Conservation (phyloP, 805 yeast genomes). For the Pichia eremophila region DNA sequence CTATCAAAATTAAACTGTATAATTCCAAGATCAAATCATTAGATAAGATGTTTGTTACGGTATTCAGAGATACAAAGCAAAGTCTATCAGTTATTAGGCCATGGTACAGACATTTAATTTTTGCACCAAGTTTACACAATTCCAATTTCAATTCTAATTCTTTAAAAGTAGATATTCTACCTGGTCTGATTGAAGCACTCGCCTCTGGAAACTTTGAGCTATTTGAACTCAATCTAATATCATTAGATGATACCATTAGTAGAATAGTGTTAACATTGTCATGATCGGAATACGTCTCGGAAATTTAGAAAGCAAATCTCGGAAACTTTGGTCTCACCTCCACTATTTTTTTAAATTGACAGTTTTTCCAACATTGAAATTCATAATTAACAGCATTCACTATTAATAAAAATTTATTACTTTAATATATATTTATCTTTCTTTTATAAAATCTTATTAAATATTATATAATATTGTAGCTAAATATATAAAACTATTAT, state of each 20-base stretch:
- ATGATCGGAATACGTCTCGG: neutral
- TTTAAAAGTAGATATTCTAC: constrained; percentile 27
- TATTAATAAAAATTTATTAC: too few relatives aligned
- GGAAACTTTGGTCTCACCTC: too few relatives aligned
- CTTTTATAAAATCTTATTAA: neutral
- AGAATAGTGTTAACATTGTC: neutral
- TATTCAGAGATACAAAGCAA: constrained; percentile 12
- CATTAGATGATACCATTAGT: neutral
- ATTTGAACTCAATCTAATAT: constrained; percentile 1
- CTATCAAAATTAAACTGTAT: constrained; percentile 45
- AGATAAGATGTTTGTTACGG: constrained; percentile 44
- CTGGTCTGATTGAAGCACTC: constrained; percentile 49
- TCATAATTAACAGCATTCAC: too few relatives aligned
- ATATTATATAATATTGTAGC: too few relatives aligned
- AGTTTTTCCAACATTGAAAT: constrained; percentile 14
- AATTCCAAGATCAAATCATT: constrained; percentile 45
- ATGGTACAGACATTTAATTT: constrained; percentile 58
- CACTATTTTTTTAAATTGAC: too few relatives aligned
- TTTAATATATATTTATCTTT: too few relatives aligned
- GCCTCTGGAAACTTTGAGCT: constrained; percentile 34
- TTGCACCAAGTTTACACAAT: constrained; percentile 36
- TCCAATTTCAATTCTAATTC: neutral
- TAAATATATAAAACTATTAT: too few relatives aligned
- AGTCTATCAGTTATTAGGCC: constrained; percentile 22
- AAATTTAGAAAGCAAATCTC: too few relatives aligned